These are phyloP conservation scores for Leccinum holopus DNA, from an alignment of 1,284 basidiomycete species.

Conservation along the genomic window DNA sequence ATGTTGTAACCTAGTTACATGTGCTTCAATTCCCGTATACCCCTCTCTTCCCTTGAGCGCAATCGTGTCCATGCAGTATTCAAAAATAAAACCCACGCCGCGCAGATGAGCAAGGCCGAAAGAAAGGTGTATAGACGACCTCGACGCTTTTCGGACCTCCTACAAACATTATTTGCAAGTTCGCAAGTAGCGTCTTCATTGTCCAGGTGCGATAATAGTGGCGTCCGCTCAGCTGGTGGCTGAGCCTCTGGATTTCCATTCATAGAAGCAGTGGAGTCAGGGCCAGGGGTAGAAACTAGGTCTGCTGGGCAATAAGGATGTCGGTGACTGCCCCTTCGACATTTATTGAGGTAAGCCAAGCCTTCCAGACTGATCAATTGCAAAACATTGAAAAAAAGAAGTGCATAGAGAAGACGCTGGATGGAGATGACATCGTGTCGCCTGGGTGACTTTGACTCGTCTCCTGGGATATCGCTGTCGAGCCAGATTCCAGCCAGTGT, in stretches of 20 bases:
- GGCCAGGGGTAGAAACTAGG: neutral
- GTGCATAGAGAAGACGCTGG: constrained; percentile 57
- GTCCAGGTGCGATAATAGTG: constrained; percentile 12
- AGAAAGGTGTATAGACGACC: constrained; percentile 51
- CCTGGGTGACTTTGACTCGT: constrained; percentile 17
- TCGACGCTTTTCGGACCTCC: constrained; percentile 44
- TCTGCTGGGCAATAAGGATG: constrained; percentile 21
- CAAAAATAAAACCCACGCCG: constrained; percentile 69
- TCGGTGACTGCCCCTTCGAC: constrained; percentile 29
- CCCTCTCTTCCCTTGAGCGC: constrained; percentile 42
- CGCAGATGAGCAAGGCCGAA: constrained; percentile 46
- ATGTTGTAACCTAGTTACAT: neutral
- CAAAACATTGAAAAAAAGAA: constrained; percentile 57
- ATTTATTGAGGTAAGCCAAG: constrained; percentile 47
- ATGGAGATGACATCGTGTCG: constrained; percentile 34
- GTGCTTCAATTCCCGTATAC: constrained; percentile 12
- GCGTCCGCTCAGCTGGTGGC: constrained; percentile 11
- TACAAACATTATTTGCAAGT: constrained; percentile 24
- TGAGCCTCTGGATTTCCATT: neutral
- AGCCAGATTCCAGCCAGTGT: constrained; percentile 66
- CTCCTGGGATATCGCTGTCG: constrained; percentile 32
- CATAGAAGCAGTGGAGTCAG: constrained; percentile 1
- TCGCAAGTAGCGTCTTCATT: constrained; percentile 1
- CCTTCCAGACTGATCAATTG: constrained; percentile 55
- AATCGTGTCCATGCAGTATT: constrained; percentile 58